Conservation (phyloP, 1,284 basidiomycete genomes). For the Cutaneotrichosporon dermatis region DNA sequence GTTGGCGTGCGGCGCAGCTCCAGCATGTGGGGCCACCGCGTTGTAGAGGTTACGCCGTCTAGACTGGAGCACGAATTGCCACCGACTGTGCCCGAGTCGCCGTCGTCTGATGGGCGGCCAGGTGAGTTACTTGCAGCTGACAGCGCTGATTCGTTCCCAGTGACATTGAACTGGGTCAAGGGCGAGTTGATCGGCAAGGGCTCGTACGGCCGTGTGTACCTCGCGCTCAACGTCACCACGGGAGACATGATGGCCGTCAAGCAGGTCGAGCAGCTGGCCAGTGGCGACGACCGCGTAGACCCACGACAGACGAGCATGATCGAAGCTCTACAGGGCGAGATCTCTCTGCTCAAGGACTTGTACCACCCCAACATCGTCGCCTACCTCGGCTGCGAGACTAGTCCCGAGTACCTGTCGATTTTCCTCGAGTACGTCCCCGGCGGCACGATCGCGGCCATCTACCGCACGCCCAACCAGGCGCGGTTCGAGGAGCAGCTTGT, state of each 20-base stretch:
- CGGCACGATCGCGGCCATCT: constrained; percentile 88
- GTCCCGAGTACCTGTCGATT: constrained; percentile 83
- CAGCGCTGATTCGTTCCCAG: neutral
- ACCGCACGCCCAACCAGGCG: constrained; percentile 79
- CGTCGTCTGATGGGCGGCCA: constrained; percentile 16
- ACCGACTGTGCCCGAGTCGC: constrained; percentile 46
- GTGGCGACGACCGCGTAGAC: constrained; percentile 57
- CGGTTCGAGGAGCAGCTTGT: constrained; percentile 74
- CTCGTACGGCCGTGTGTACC: constrained; percentile 92
- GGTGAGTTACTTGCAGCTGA: neutral
- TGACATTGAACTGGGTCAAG: constrained; percentile 95
- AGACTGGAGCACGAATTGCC: constrained; percentile 51
- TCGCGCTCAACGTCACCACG: constrained; percentile 94
- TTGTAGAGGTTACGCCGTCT: constrained; percentile 85
- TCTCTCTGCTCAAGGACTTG: constrained; percentile 89
- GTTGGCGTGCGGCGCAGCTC: constrained; percentile 65
- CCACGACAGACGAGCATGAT: constrained; percentile 78
- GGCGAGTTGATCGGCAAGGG: constrained; percentile 96
- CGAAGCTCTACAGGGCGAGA: constrained; percentile 87
- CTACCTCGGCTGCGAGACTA: constrained; percentile 88
- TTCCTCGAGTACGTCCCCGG: constrained; percentile 98
- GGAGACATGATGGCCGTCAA: constrained; percentile 99
- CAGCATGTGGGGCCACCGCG: constrained; percentile 89
- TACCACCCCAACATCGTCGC: constrained; percentile 97
- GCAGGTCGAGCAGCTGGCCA: constrained; percentile 68